Percentiles rank a stretch among this genome's conserved stretches.
These are phyloP conservation scores for Suhomyces canberraensis DNA, from an alignment of 805 yeast species.

Conservation along the genomic window DNA sequence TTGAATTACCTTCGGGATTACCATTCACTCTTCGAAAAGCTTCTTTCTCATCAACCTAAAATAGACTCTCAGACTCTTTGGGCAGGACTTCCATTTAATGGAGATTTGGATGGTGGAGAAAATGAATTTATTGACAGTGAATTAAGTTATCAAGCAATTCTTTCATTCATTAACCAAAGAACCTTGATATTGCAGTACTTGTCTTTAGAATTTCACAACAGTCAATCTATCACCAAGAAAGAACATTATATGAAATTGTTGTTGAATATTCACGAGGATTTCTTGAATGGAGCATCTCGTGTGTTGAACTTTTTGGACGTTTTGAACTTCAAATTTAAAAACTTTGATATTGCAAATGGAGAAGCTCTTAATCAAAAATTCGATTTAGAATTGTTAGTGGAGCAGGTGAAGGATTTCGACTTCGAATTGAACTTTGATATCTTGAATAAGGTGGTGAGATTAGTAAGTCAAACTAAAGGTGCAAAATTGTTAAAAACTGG, in stretches of 20 bases:
- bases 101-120: conserved; percentile 28
- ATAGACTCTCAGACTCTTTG: conserved; percentile 55
- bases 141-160: conserved; percentile 48
- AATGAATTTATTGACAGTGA: conserved; percentile 35
- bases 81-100: conserved; percentile 45
- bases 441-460: conserved; percentile 19
- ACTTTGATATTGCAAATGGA: conserved; percentile 36
- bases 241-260: conserved; percentile 51
- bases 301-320: conserved; percentile 69
- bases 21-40: conserved; percentile 46
- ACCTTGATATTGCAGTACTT: conserved; percentile 60
- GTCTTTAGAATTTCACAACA: conserved; percentile 68
- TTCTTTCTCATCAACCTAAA: conserved; percentile 53
- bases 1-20: conserved; percentile 51
- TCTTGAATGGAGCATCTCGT: conserved; percentile 60
- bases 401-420: conserved; percentile 27
- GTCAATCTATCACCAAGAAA: conserved; percentile 50
- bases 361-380: conserved; percentile 24
- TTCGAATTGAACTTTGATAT: conserved; percentile 18
- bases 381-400: conserved; percentile 33
- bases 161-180: conserved; percentile 61
- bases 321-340: conserved; percentile 52
- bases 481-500: neutral
- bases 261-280: conserved; percentile 45
- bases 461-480: conserved; percentile 16